Conservation (phyloP, 306 rosid species). For the Vigna trinervia region DNA sequence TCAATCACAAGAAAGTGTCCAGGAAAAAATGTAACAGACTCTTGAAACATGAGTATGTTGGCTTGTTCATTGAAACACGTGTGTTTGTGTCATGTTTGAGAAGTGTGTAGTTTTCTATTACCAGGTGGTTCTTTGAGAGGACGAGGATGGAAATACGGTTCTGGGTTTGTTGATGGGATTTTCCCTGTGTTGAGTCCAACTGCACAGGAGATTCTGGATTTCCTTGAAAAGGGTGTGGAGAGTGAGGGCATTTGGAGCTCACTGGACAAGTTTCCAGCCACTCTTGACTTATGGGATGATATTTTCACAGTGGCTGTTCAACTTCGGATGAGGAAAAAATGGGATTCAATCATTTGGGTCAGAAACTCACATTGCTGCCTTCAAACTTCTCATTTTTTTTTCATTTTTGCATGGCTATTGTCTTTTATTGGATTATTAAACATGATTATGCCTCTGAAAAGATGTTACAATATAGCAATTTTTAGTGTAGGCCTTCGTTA, state of each 20-base stretch:
- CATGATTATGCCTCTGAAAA: background rate
- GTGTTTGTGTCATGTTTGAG: constrained; percentile 39
- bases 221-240: constrained; percentile 63
- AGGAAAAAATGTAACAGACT: constrained; percentile 69
- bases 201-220: constrained; percentile 70
- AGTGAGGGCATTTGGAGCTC: constrained; percentile 60
- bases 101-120: constrained; percentile 30
- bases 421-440: background rate
- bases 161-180: constrained; percentile 94
- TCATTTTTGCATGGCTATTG: background rate
- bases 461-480: background rate
- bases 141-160: constrained; percentile 91
- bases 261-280: constrained; percentile 70
- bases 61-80: constrained; percentile 20
- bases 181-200: constrained; percentile 85
- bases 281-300: constrained; percentile 88
- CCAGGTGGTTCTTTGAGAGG: constrained; percentile 97
- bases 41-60: constrained; percentile 24
- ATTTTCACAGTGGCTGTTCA: constrained; percentile 82
- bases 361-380: constrained; percentile 39
- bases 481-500: background rate
- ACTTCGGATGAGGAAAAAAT: constrained; percentile 76
- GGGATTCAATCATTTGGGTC: constrained; percentile 86
- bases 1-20: constrained; percentile 81
- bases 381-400: background rate